Conservation (phyloP, 164 flowering plant genomes). For the Protea cynaroides region DNA sequence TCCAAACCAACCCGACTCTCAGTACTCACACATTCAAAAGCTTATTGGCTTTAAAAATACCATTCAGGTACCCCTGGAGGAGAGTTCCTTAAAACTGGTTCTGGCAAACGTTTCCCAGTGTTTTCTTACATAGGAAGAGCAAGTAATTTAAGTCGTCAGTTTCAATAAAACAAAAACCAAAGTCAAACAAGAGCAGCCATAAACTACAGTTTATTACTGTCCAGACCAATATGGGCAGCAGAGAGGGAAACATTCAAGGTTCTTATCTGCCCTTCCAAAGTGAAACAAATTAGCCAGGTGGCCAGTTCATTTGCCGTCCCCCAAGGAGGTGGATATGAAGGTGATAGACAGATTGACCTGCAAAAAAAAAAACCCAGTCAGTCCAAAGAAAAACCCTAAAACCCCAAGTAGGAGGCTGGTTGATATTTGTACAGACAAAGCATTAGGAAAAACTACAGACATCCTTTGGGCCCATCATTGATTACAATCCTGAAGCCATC, state of each 20-base stretch:
- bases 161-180: no score
- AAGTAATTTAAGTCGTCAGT: no score
- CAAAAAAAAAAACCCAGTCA: slow-evolving; percentile 7
- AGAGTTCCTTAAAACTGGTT: no score
- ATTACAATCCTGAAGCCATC: slow-evolving; percentile 90
- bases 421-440: not conserved
- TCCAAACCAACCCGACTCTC: no score
- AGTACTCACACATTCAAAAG: no score
- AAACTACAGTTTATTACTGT: not conserved
- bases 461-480: slow-evolving; percentile 90
- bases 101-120: no score
- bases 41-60: no score
- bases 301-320: slow-evolving; percentile 98
- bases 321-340: slow-evolving; percentile 88
- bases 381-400: not conserved
- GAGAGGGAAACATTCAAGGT: not conserved
- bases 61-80: no score
- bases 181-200: not conserved
- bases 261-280: not conserved
- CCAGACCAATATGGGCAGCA: not conserved
- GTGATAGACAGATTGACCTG: slow-evolving; percentile 97
- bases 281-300: slow-evolving; percentile 62
- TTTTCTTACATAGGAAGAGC: no score
- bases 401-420: not conserved
- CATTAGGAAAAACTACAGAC: slow-evolving; percentile 31